Percentiles rank a stretch among this genome's conserved stretches.
These are phyloP conservation scores for Naganishia liquefaciens DNA, from an alignment of 1,284 basidiomycete species.

Conservation along the genomic window DNA sequence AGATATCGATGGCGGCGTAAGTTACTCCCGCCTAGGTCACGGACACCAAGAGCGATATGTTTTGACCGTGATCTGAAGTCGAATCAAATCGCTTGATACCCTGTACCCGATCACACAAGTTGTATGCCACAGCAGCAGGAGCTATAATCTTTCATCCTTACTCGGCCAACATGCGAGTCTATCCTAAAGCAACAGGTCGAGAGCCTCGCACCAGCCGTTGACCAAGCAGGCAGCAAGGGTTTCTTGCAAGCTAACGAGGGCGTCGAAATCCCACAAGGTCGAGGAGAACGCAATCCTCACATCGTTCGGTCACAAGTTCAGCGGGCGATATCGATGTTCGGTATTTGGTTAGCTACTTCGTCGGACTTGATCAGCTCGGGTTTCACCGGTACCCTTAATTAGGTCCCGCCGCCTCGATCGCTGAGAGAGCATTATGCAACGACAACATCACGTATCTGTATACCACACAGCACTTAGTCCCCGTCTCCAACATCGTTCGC, in stretches of 20 bases:
- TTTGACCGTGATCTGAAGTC: too few relatives aligned
- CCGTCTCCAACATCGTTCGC: not conserved
- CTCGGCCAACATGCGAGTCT: conserved; percentile 81
- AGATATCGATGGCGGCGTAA: too few relatives aligned
- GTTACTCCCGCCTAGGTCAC: too few relatives aligned
- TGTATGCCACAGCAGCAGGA: too few relatives aligned
- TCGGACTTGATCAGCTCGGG: not conserved
- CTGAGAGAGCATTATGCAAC: not conserved
- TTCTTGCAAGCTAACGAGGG: conserved; percentile 83
- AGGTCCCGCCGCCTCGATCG: conserved; percentile 6
- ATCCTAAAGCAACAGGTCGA: conserved; percentile 86
- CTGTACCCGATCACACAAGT: too few relatives aligned
- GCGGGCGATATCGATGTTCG: too few relatives aligned
- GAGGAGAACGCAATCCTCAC: too few relatives aligned
- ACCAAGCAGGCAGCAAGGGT: conserved; percentile 73
- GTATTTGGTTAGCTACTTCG: not conserved
- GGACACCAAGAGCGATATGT: too few relatives aligned
- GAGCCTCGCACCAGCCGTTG: conserved; percentile 84
- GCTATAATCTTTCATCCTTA: too few relatives aligned
- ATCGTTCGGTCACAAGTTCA: too few relatives aligned
- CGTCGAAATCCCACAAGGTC: conserved; percentile 65
- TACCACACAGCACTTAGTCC: not conserved
- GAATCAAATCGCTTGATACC: too few relatives aligned
- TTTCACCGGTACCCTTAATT: not conserved
- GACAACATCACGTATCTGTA: not conserved